Evolutionary conservation across 495 filamentous ascomycete genomes (phyloP), one percentile per base, ranked within the genome.

Genomic region (Trypethelium eluteriae): DNA sequence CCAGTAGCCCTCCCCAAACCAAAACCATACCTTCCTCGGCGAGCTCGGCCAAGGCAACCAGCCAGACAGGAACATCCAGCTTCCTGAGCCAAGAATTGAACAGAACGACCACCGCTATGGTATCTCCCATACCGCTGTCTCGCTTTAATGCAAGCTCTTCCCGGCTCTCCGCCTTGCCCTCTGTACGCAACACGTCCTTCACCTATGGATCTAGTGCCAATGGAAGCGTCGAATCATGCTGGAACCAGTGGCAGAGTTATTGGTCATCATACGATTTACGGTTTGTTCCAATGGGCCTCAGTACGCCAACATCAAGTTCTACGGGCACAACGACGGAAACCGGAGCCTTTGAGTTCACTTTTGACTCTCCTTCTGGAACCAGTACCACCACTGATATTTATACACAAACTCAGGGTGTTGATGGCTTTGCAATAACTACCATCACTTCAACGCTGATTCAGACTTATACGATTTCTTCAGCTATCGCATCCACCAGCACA

Each of bases 231-330:
- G 53, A 59, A 35, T 59, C 53, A 34, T 59, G 53, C 32, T 59
- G 53, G 53, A 59, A 59, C 32, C 53, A 59, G 36, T 59, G 53
- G 53, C 5, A 34, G 32, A 36, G 53, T 32, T 59, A 59, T 32
- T 59, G 53, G 53, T 59, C 53, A 7, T 59, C 36, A 32, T 59
- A 59, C 14, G 53, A 59, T 36, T 32, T 7, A 6, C 53, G 53
- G 3, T 59, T 59, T 10, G 36, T 32, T 7, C 32, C 32, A 9
- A 36, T 36, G 7, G 53, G 53, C 2, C 53, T 35, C 25, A 34
- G 32, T 9, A 9, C 53, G 5, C 25, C 53, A 36, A 59, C 32
- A 11, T 59, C 53, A 36, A 36, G 7, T 2, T 34, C 14, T 9
- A 36, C 32, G 6, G 32, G 53, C 32, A 9, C 32, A 10, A 35